Conservation (phyloP, 169 alveolate genomes). For the Besnoitia besnoiti region DNA sequence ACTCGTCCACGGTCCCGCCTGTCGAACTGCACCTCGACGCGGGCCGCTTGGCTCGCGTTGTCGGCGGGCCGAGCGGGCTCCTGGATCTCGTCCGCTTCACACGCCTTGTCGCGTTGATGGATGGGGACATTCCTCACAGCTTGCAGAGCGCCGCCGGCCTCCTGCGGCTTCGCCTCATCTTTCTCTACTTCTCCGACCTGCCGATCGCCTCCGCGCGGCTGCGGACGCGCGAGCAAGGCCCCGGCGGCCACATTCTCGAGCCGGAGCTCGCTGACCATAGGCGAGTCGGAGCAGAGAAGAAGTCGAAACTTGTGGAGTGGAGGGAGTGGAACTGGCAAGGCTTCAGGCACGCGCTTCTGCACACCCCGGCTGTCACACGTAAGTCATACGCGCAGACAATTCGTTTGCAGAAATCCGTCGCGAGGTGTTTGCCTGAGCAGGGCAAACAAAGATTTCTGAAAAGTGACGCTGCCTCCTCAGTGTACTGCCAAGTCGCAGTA, state of each 20-base stretch:
- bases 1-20: not conserved
- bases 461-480: too few relatives aligned
- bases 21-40: not conserved
- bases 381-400: too few relatives aligned
- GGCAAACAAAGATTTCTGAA: too few relatives aligned
- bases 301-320: not conserved
- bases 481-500: too few relatives aligned
- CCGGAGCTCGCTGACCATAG: not conserved
- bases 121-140: constrained; percentile 43
- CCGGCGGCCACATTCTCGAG: not conserved
- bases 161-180: constrained; percentile 45
- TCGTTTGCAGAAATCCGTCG: too few relatives aligned
- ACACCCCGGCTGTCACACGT: constrained; percentile 22
- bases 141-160: constrained; percentile 19
- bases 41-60: not conserved
- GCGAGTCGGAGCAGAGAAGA: not conserved
- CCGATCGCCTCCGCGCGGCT: not conserved
- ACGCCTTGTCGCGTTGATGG: constrained; percentile 47
- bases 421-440: too few relatives aligned
- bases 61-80: not conserved
- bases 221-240: not conserved
- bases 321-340: constrained; percentile 23
- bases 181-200: constrained; percentile 48
- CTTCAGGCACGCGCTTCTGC: constrained; percentile 25
- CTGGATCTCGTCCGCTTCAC: constrained; percentile 35